These are phyloP conservation scores for Xerocomus cyaneibrunnescens DNA, from an alignment of 1,284 basidiomycete genomes.

Conservation along the genomic window DNA sequence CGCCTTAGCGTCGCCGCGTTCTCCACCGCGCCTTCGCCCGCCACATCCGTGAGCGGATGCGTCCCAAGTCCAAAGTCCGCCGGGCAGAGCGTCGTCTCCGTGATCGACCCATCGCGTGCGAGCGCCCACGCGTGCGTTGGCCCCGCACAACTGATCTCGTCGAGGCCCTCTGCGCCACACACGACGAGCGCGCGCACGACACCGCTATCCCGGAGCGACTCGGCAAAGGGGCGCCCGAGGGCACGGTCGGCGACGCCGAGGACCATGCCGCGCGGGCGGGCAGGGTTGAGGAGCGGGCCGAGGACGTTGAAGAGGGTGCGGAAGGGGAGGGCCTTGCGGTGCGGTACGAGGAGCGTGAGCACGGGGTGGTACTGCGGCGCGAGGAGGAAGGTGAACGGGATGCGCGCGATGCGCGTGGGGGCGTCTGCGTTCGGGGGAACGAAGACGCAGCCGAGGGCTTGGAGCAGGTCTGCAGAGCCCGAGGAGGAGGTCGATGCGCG, in stretches of 20 bases:
- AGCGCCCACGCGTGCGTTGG: conserved; percentile 79
- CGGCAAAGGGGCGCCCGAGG: conserved; percentile 85
- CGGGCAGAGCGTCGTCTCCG: conserved; percentile 52
- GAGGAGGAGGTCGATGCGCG: conserved; percentile 93
- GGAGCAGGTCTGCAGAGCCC: conserved; percentile 91
- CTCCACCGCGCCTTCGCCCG: conserved; percentile 67
- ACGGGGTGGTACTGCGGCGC: conserved; percentile 93
- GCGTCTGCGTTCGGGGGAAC: conserved; percentile 61
- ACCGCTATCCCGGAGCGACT: conserved; percentile 66
- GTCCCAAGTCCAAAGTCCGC: conserved; percentile 70
- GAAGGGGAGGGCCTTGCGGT: conserved; percentile 87
- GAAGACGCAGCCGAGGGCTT: conserved; percentile 82
- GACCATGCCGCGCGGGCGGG: conserved; percentile 81
- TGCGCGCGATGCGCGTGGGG: conserved; percentile 54
- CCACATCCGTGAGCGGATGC: conserved; percentile 72
- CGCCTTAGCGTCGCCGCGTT: conserved; percentile 69
- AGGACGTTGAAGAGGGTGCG: conserved; percentile 97
- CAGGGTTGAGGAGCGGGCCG: conserved; percentile 94
- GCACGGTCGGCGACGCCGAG: conserved; percentile 86
- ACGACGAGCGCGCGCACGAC: conserved; percentile 89
- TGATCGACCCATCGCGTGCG: conserved; percentile 49
- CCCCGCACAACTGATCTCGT: conserved; percentile 94
- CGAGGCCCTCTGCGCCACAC: conserved; percentile 89
- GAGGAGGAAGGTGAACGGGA: conserved; percentile 92
- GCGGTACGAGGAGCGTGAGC: conserved; percentile 81